Percentiles rank a stretch among this genome's conserved stretches.
These are phyloP conservation scores for Clavulina sp. DNA, from an alignment of 768 basidiomycete species.

Conservation along the genomic window DNA sequence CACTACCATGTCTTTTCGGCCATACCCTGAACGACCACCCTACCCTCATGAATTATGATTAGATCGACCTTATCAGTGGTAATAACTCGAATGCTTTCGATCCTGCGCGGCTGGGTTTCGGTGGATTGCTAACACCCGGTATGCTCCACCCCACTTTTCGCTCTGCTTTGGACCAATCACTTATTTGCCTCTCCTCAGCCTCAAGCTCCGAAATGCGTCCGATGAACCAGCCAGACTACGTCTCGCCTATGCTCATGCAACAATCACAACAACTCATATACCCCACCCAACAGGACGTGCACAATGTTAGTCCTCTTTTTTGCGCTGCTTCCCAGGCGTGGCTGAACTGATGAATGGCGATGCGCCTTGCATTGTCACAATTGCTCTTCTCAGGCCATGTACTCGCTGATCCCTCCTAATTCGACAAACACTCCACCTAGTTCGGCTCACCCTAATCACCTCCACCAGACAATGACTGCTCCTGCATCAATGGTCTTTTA, in stretches of 20 bases:
- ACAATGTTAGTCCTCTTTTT: constrained; percentile 47
- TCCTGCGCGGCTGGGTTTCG: not conserved
- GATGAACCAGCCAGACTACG: constrained; percentile 14
- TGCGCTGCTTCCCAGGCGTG: no score
- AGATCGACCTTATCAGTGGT: constrained; percentile 56
- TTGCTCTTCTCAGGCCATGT: not conserved
- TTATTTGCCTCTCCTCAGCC: constrained; percentile 23
- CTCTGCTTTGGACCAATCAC: not conserved
- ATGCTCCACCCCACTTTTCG: constrained; percentile 39
- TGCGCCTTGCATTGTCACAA: no score
- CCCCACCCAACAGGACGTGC: not conserved
- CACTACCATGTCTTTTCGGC: not conserved
- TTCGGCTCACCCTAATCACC: no score
- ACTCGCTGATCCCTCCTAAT: not conserved
- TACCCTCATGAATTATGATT: not conserved
- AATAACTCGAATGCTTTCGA: constrained; percentile 10
- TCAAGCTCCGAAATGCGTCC: constrained; percentile 37
- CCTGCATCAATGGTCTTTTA: constrained; percentile 13
- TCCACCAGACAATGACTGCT: constrained; percentile 9
- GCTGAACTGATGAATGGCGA: no score
- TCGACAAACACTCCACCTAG: not conserved
- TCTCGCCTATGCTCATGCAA: constrained; percentile 40
- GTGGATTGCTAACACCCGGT: constrained; percentile 23
- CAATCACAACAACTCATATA: constrained; percentile 4
- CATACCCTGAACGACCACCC: not conserved